Conservation (phyloP, 768 basidiomycete species). For the Termitomyces sp. region DNA sequence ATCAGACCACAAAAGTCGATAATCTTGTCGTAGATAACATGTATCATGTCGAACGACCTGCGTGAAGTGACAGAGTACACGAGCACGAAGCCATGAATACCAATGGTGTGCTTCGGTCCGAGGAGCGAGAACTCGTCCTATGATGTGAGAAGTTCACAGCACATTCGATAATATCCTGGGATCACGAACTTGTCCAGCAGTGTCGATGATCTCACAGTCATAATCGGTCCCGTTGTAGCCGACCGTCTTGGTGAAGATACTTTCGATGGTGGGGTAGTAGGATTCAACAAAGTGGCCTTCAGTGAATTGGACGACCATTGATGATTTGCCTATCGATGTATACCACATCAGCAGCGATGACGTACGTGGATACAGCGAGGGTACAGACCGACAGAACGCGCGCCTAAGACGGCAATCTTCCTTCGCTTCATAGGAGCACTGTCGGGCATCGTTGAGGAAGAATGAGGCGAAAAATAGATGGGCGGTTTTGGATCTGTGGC, state of each 20-base stretch:
- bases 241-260: conserved; percentile 69
- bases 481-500: neutral
- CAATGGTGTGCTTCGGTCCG: conserved; percentile 84
- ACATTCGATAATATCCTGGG: neutral
- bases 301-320: conserved; percentile 82
- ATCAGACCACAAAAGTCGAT: conserved; percentile 78
- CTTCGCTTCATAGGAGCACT: conserved; percentile 50
- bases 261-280: conserved; percentile 92
- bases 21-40: conserved; percentile 90
- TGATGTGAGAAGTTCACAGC: conserved; percentile 4
- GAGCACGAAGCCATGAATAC: conserved; percentile 90
- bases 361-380: conserved; percentile 13
- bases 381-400: conserved; percentile 75
- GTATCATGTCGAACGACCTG: conserved; percentile 87
- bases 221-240: conserved; percentile 77
- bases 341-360: conserved; percentile 6
- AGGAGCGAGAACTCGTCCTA: conserved; percentile 92
- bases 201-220: conserved; percentile 92
- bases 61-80: conserved; percentile 87
- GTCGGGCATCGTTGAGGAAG: conserved; percentile 14
- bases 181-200: conserved; percentile 81
- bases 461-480: conserved; percentile 25
- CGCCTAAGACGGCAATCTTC: conserved; percentile 81
- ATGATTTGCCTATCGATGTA: conserved; percentile 73
- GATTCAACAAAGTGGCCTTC: conserved; percentile 81